Evolutionary conservation across 75 land plant genomes (phyloP).

Genomic region (Larix kaempferi): DNA sequence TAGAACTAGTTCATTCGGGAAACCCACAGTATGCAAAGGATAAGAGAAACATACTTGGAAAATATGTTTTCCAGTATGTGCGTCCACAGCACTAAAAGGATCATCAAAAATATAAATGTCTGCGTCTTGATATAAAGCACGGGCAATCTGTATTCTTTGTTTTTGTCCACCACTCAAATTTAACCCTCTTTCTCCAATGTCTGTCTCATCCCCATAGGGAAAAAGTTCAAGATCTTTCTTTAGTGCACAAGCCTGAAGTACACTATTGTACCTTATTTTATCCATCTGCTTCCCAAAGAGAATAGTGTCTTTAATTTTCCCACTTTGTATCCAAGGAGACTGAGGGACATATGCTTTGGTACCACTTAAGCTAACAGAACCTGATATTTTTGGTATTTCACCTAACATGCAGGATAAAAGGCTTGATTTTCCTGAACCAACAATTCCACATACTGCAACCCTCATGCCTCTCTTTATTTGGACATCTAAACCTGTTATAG

Average conservation of each 20-base stretch:
- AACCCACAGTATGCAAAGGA: not conserved
- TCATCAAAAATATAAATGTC: slow-evolving; percentile 69
- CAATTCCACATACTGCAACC: slow-evolving; percentile 88
- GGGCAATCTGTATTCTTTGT: slow-evolving; percentile 60
- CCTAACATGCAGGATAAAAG: slow-evolving; percentile 78
- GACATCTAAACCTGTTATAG: slow-evolving; percentile 40
- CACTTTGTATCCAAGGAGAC: slow-evolving; percentile 76
- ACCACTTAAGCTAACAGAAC: slow-evolving; percentile 55
- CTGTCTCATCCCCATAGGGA: slow-evolving; percentile 48
- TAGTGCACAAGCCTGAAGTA: slow-evolving; percentile 43
- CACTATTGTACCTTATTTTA: slow-evolving; percentile 23
- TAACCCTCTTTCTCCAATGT: slow-evolving; percentile 62
- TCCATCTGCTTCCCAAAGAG: slow-evolving; percentile 48
- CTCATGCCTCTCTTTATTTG: slow-evolving; percentile 46
- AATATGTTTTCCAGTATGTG: slow-evolving; percentile 71
- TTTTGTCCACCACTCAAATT: slow-evolving; percentile 73
- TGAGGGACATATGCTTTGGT: slow-evolving; percentile 83
- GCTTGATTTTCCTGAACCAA: slow-evolving; percentile 90
- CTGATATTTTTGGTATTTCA: slow-evolving; percentile 72
- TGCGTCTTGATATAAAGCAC: slow-evolving; percentile 57
- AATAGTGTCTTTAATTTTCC: slow-evolving; percentile 48
- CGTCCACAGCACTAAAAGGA: slow-evolving; percentile 92
- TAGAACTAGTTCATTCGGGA: not conserved
- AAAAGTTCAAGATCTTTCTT: slow-evolving; percentile 39
- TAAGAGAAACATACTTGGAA: slow-evolving; percentile 44